phyloP scores from a whole-genome alignment of 495 filamentous ascomycete species.

The Xanthoparmelia taractica region DNA sequence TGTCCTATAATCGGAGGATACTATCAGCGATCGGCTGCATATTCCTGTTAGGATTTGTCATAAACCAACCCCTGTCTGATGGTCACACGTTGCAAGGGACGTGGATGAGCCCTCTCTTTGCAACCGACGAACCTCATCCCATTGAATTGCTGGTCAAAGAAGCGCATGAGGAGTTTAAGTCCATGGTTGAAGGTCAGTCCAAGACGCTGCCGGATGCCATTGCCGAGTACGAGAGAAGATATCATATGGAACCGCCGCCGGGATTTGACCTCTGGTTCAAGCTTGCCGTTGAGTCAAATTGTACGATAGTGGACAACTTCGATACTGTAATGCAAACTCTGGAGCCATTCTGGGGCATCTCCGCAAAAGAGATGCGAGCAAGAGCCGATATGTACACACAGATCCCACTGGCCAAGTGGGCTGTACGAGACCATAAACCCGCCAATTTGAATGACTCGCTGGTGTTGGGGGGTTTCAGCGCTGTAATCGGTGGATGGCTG shows the following conservation, averaged over 20 bases:
- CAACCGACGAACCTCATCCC: constrained; percentile 35
- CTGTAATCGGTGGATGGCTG: neutral
- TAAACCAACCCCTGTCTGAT: neutral
- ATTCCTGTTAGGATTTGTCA: neutral
- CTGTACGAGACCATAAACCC: constrained; percentile 24
- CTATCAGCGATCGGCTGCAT: neutral
- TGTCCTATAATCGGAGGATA: neutral
- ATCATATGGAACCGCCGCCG: constrained; percentile 50
- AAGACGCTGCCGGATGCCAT: constrained; percentile 47
- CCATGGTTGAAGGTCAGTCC: constrained; percentile 40
- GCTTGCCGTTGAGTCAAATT: constrained; percentile 47
- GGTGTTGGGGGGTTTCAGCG: constrained; percentile 5
- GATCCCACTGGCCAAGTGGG: constrained; percentile 24
- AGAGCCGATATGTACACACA: constrained; percentile 12
- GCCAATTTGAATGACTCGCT: constrained; percentile 2
- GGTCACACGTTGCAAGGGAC: neutral
- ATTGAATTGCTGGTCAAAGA: constrained; percentile 46
- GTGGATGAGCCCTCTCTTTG: neutral
- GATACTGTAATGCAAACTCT: constrained; percentile 51
- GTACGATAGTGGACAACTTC: constrained; percentile 56
- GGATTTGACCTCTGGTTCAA: constrained; percentile 62
- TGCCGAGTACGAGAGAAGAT: constrained; percentile 51
- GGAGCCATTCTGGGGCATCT: constrained; percentile 54
- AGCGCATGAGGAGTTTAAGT: constrained; percentile 38
- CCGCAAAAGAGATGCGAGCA: constrained; percentile 44